A percentile compares a stretch with the other conserved stretches of the same genome.
Conservation (phyloP, 352 stramenopile species). For the Pythium utonaiense region DNA sequence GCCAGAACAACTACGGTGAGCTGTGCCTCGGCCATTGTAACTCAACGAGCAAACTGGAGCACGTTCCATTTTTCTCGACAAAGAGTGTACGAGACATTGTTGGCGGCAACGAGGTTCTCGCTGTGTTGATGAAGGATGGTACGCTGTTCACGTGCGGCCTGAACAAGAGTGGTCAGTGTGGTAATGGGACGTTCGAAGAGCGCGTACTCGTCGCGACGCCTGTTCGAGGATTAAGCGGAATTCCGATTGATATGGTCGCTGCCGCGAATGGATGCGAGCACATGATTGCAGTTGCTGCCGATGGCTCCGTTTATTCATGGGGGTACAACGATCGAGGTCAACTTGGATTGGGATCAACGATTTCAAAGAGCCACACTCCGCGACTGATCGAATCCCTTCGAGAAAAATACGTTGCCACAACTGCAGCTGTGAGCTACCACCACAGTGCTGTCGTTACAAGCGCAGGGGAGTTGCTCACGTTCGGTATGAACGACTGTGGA, state of each 20-base stretch:
- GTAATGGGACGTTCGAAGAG: constrained; percentile 86
- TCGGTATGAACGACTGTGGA: constrained; percentile 88
- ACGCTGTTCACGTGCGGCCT: constrained; percentile 76
- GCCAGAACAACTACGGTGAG: constrained; percentile 89
- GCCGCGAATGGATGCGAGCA: constrained; percentile 85
- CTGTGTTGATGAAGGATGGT: constrained; percentile 83
- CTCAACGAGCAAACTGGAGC: constrained; percentile 82
- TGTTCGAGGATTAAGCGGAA: constrained; percentile 60
- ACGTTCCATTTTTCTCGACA: constrained; percentile 79
- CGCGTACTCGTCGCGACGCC: constrained; percentile 72
- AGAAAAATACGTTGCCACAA: constrained; percentile 81
- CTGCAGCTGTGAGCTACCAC: constrained; percentile 80
- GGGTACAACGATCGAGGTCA: constrained; percentile 87
- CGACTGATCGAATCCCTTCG: constrained; percentile 75
- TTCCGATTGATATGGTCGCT: constrained; percentile 66
- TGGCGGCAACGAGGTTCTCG: constrained; percentile 83
- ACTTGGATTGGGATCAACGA: constrained; percentile 77
- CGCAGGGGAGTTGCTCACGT: constrained; percentile 73
- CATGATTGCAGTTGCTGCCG: constrained; percentile 77
- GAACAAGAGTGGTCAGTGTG: constrained; percentile 88
- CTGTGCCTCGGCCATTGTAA: constrained; percentile 85
- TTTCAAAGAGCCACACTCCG: constrained; percentile 84
- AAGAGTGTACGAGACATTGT: constrained; percentile 70
- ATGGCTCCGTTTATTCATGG: constrained; percentile 82
- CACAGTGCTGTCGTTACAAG: constrained; percentile 81